A percentile compares a stretch with the other conserved stretches of the same genome.
These are phyloP conservation scores for Cynanchum wilfordii DNA, from an alignment of 257 asterid species.

Conservation along the genomic window DNA sequence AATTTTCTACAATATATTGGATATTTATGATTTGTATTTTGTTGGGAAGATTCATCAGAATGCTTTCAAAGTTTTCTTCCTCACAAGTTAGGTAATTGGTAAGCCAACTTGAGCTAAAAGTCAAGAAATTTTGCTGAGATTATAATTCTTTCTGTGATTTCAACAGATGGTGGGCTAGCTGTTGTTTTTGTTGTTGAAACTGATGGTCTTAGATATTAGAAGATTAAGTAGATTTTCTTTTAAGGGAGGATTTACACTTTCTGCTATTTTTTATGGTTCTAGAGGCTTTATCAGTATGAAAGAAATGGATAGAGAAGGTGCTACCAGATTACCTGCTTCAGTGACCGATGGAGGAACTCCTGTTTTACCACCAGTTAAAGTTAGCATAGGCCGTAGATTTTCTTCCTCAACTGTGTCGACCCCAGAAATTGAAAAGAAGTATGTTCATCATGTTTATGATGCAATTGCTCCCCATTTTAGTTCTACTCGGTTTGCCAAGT, in stretches of 20 bases:
- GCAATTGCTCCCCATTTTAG: slow-evolving; percentile 99
- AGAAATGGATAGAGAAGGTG: slow-evolving; percentile 27
- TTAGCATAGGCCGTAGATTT: slow-evolving; percentile 24
- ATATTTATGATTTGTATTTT: not conserved
- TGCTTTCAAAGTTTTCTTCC: not conserved
- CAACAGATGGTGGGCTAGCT: slow-evolving; percentile 20
- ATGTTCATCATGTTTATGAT: slow-evolving; percentile 89
- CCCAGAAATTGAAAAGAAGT: slow-evolving; percentile 92
- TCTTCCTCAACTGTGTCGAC: slow-evolving; percentile 51
- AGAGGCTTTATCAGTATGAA: slow-evolving; percentile 50
- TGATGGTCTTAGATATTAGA: slow-evolving; percentile 43
- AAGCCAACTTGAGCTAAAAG: not conserved
- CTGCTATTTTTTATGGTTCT: slow-evolving; percentile 1
- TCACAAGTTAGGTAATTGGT: not conserved
- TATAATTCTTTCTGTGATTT: slow-evolving; percentile 6
- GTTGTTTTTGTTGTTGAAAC: slow-evolving; percentile 25
- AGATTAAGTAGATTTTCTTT: slow-evolving; percentile 22
- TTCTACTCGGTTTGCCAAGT: slow-evolving; percentile 88
- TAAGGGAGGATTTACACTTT: slow-evolving; percentile 12
- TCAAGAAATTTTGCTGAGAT: not conserved
- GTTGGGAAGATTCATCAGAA: not conserved
- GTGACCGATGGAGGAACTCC: slow-evolving; percentile 28
- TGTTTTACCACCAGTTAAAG: slow-evolving; percentile 40
- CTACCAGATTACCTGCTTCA: slow-evolving; percentile 18
- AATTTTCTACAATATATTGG: not conserved